Base-by-base conservation (phyloP, 148 eudicot species). In the Bassia scoparia region DNA sequence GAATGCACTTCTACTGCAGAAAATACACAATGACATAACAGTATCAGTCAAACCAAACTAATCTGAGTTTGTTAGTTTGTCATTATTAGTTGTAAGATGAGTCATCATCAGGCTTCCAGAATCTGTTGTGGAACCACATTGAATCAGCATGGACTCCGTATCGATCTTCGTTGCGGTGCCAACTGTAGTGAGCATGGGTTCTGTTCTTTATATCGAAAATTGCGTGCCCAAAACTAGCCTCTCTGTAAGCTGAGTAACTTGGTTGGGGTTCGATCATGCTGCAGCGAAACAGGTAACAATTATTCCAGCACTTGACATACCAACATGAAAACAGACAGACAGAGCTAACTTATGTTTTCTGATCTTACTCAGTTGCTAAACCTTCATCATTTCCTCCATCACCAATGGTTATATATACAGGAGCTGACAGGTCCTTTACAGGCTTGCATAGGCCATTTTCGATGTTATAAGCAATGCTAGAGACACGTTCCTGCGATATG, bases 201-300 rank as follows among this genome's bases (percentile, higher is more conserved):
- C 86, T 75, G 61, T 91, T 91, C 86, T 91, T 91, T 4, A 91
- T 91, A 52, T 81, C 90, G 0, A 91, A 75, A 48, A 70, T 82
- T 44, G 91, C 97, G 61, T 91, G 97, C 38, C 94, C 97, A 35
- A 89, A 91, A 64, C 97, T 91, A n/a, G 97, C 89, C 83, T 91
- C 94, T 6, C 97, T 83, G 38, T 79, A 91, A 35, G 97, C 97
- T 0, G 97, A 91, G 77, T 91, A 91, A 27, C 71, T 61, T 38
- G 97, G 97, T 52, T 91, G 97, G 73, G 97, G 97, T 70, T 89
- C 80, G 5, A 95, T 81, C 97, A 91, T 89, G 74, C 97, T 91
- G 90, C 81, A 61, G 12, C 46, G 12, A 41, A 4, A 41, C 12
- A 41, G 13, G 46, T 41, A 41, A 41, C 12, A 8, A 41, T 41